A percentile compares a stretch with the other conserved stretches of the same genome.
Evolutionary conservation across 2,329 filamentous ascomycete genomes (phyloP).

Genomic region (Podosphaera xanthii): DNA sequence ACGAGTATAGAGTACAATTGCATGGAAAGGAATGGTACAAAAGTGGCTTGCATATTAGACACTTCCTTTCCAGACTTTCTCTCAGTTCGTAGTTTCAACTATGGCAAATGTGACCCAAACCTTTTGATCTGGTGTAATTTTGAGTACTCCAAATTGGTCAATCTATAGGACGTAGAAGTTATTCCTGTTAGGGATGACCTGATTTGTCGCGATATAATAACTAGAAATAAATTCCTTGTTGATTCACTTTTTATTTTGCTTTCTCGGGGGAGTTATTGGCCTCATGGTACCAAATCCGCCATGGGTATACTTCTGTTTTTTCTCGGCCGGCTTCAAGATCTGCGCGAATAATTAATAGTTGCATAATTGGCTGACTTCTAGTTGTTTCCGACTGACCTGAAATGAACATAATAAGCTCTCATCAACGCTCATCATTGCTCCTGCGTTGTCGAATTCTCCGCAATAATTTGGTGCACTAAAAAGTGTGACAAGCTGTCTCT

Average conservation of each 20-base stretch:
- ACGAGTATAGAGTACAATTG: too few species aligned
- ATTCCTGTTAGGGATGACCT: too few species aligned
- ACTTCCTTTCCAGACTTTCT: too few species aligned
- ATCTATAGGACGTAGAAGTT: too few species aligned
- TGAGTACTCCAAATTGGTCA: too few species aligned
- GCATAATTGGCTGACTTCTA: neutral
- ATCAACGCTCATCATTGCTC: constrained; percentile 2
- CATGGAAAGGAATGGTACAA: too few species aligned
- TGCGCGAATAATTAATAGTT: constrained; percentile 18
- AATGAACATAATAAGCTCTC: constrained; percentile 1
- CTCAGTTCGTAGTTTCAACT: too few species aligned
- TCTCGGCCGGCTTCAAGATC: constrained; percentile 99
- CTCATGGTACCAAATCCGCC: constrained; percentile 46
- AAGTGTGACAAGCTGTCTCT: constrained; percentile 86
- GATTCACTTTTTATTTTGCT: constrained; percentile 42
- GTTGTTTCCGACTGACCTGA: neutral
- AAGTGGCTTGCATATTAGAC: too few species aligned
- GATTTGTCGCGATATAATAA: too few species aligned
- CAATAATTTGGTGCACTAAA: constrained; percentile 98
- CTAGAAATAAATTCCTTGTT: constrained; percentile 22
- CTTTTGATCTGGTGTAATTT: too few species aligned
- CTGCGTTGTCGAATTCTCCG: constrained; percentile 2
- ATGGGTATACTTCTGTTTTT: constrained; percentile 99
- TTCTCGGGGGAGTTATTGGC: constrained; percentile 48
- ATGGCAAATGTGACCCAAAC: too few species aligned